Evolutionary conservation across 2,329 filamentous ascomycete species (phyloP).

Genomic region (Cyphellophora europaea): DNA sequence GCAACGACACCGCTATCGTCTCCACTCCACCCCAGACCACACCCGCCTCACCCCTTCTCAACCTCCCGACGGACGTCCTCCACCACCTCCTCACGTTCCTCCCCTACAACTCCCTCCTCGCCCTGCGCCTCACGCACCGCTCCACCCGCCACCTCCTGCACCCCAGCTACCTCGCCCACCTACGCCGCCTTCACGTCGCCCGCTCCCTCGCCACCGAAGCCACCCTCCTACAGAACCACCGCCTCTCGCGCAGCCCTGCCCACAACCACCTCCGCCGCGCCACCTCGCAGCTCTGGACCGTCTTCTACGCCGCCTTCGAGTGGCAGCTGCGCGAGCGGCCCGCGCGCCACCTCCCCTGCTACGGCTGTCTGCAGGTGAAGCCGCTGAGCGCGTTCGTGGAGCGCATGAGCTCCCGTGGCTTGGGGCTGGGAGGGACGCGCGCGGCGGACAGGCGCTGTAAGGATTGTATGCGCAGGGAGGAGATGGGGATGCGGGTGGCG

Average conservation of each 20-base stretch:
- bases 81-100: constrained; percentile 4
- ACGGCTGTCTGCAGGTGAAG: constrained; percentile 13
- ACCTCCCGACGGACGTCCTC: neutral
- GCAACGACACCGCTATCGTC: too few species aligned
- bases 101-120: constrained; percentile 12
- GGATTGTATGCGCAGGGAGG: constrained; percentile 14
- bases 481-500: constrained; percentile 7
- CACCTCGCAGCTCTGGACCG: neutral
- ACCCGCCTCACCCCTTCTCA: neutral
- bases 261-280: constrained; percentile 4
- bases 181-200: too few species aligned
- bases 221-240: too few species aligned
- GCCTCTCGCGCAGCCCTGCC: constrained; percentile 7
- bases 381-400: constrained; percentile 14
- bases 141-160: constrained; percentile 11
- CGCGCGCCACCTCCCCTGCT: constrained; percentile 10
- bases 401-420: constrained; percentile 14
- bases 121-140: constrained; percentile 13
- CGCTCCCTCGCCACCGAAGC: too few species aligned
- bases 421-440: constrained; percentile 9
- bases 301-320: constrained; percentile 10
- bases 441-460: constrained; percentile 13
- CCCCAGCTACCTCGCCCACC: too few species aligned
- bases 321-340: constrained; percentile 11
- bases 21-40: neutral